These are phyloP conservation scores for Schizothecium vesticola DNA, from an alignment of 495 filamentous ascomycete genomes.

Conservation along the genomic window DNA sequence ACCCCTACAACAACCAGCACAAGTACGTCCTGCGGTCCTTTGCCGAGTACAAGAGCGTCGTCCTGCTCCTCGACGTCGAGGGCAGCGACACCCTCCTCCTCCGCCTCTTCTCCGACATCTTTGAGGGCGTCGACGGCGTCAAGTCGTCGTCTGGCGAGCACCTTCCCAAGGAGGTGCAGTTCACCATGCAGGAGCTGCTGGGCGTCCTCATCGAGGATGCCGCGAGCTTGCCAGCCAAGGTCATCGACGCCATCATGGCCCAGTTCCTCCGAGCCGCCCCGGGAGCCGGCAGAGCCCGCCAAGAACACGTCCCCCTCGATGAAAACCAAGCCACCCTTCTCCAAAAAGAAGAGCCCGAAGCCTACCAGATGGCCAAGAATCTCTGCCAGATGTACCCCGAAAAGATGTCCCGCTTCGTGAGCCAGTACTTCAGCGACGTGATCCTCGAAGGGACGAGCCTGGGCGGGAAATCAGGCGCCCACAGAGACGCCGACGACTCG, in stretches of 20 bases:
- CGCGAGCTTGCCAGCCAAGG: conserved; percentile 67
- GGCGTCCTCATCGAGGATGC: conserved; percentile 84
- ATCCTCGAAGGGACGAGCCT: conserved; percentile 78
- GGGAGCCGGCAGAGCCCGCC: conserved; percentile 51
- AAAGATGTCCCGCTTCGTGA: conserved; percentile 88
- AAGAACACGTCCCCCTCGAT: conserved; percentile 32
- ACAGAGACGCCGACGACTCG: conserved; percentile 54
- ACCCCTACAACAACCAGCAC: conserved; percentile 89
- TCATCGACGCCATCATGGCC: conserved; percentile 89
- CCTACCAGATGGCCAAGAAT: conserved; percentile 92
- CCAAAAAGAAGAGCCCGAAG: conserved; percentile 78
- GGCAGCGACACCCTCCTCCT: conserved; percentile 69
- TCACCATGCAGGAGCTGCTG: conserved; percentile 81
- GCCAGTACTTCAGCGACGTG: conserved; percentile 95
- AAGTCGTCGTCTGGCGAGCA: conserved; percentile 71
- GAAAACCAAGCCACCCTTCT: conserved; percentile 67
- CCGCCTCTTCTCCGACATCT: conserved; percentile 77
- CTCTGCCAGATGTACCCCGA: conserved; percentile 88
- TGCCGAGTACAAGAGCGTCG: conserved; percentile 87
- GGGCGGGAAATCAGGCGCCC: conserved; percentile 35
- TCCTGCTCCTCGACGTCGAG: conserved; percentile 87
- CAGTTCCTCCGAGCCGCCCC: conserved; percentile 85
- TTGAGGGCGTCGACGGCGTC: conserved; percentile 82
- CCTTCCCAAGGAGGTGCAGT: conserved; percentile 84
- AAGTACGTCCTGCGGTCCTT: conserved; percentile 84